Evolutionary conservation across 139 green algal genomes (phyloP), one percentile per base, ranked within the genome.

Genomic region (Marvania coccoides): DNA sequence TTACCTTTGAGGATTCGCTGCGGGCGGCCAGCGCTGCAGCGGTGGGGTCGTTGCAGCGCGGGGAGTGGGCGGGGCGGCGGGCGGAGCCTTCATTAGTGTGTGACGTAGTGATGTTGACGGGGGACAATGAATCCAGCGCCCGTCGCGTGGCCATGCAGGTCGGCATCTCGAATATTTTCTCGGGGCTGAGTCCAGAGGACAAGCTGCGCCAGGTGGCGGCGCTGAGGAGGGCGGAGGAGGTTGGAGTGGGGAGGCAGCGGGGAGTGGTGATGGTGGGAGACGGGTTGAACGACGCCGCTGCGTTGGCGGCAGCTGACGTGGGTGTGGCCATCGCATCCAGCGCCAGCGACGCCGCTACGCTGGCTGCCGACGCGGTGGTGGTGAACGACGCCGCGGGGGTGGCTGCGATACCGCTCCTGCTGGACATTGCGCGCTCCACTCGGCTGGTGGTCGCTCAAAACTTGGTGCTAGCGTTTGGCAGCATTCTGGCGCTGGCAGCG

Each of bases 221-320:
- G 31, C n/a, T 73, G 66, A 62, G 67, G 35, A 39, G 37, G 31
- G 12, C 23, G 24, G 30, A 14, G 13, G 10, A 39, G 57, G 33
- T 29, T n/a, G 26, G 28, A 66, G 14, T 19, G 54, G 14, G 26
- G 47, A 59, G 19, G 57, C 42, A 53, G 6, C 59, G 26, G 13
- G 75, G 75, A 1, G 74, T 95, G 47, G 54, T 91, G 36, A 95
- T 95, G 87, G 82, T 91, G 36, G 86, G 85, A 0, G 86, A 92
- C 61, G 86, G 86, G 28, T 81, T 92, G 47, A 92, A 92, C 55
- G 86, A 92, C 57, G 79, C 85, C 3, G 80, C 86, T 3, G 86
- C 86, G 0, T 71, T 92, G n/a, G 83, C 81, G 23, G 73, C 85
- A 4, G 82, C 86, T 1, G 73, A 85, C 60, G 85, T 91, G 59